Evolutionary conservation across 2,329 filamentous ascomycete species (phyloP).

Genomic region (Nemania abortiva): DNA sequence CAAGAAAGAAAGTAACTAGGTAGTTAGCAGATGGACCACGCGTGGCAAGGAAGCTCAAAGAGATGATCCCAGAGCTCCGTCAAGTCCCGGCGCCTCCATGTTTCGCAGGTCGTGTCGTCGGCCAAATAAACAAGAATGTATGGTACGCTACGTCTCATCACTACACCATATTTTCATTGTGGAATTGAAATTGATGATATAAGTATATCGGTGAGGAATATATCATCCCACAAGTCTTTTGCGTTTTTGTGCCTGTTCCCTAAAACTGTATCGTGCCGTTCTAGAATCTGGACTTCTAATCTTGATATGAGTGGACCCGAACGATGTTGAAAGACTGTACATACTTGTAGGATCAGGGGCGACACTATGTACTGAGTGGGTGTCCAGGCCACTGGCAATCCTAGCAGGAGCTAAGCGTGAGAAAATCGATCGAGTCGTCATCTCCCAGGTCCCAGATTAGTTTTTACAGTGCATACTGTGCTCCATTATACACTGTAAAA

Average conservation of each 20-base stretch:
- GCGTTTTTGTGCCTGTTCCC: neutral
- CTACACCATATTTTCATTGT: neutral
- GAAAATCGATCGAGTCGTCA: conserved; percentile 31
- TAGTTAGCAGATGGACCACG: neutral
- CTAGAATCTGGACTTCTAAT: conserved; percentile 31
- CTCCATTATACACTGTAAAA: neutral
- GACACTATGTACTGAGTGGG: neutral
- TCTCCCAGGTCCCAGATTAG: conserved; percentile 3
- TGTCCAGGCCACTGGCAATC: neutral
- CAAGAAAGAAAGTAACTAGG: neutral
- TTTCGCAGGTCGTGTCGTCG: neutral
- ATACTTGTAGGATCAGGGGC: neutral
- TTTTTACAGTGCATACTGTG: neutral
- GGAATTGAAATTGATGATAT: neutral
- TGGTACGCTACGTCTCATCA: neutral
- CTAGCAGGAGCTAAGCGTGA: neutral
- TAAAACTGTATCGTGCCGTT: conserved; percentile 25
- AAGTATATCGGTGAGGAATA: conserved; percentile 20
- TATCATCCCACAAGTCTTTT: conserved; percentile 2
- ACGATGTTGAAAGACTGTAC: neutral
- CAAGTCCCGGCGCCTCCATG: neutral
- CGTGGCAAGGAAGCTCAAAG: neutral
- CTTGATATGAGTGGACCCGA: conserved; percentile 22
- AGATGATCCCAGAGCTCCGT: too few species aligned
- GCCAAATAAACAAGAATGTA: neutral